Base-by-base conservation (phyloP, 2,329 filamentous ascomycete species). In the Bipolaris oryzae region DNA sequence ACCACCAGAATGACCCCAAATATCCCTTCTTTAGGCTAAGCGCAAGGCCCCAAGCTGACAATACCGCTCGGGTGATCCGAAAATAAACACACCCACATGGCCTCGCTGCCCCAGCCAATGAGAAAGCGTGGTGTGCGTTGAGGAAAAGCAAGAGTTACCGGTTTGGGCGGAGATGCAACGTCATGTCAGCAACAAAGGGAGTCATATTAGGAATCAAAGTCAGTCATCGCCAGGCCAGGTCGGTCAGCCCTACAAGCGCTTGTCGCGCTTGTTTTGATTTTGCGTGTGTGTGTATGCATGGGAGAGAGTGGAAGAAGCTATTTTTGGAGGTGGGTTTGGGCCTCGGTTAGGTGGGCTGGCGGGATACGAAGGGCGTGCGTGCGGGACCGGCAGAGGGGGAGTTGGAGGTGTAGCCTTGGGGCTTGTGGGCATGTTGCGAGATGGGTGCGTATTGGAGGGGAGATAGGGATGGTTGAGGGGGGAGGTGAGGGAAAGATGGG, bases 211-310 rank as follows among this genome's bases (percentile, higher is more conserved):
- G 9, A 28, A 10, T 28, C 25, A 28, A 23, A 6, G 25, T 28
- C 25, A 25, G 10, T 10, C 44, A 25, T 21, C 3, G 3, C 21
- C 47, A 18, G 28, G 47, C 28, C n/a, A n/a, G 37, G 47, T 45
- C 23, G 7, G 67, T 68, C 69, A 71, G 69, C 67, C 66, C 65
- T 70, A 69, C 51, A 25, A 63, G 68, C 69, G 69, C 52, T 61
- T 71, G 55, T 69, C 66, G 69, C 69, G 69, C 53, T 60, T 72
- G 61, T 50, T 51, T 53, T 33, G 37, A 50, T 28, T 28, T 28
- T 28, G 25, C 25, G 25, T 28, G 9, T 28, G n/a, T n/a, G n/a
- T n/a, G n/a, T n/a, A n/a, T n/a, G n/a, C n/a, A n/a, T n/a, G n/a
- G n/a, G n/a, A n/a, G n/a, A n/a, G n/a, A n/a, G n/a, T n/a, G n/a